A percentile compares a stretch with the other conserved stretches of the same genome.
Conservation (phyloP, 257 asterid genomes). For the Lavandula angustifolia region DNA sequence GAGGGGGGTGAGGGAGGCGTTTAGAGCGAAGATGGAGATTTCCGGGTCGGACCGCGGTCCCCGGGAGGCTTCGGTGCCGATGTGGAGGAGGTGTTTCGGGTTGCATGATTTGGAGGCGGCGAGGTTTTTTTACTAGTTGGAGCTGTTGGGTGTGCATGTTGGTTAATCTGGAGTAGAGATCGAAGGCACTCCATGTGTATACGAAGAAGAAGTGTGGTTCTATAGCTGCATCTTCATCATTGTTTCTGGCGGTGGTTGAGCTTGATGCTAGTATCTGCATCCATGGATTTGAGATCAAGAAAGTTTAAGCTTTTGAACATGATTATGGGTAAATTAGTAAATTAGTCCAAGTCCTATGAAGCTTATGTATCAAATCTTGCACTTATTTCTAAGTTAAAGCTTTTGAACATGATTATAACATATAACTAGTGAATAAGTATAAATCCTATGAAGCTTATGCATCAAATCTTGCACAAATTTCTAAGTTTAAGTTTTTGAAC, state of each 20-base stretch:
- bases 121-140: slow-evolving; percentile 52
- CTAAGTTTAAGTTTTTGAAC: no score
- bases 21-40: slow-evolving; percentile 68
- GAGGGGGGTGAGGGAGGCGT: slow-evolving; percentile 64
- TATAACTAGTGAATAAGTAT: no score
- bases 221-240: slow-evolving; percentile 36
- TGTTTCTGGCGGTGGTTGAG: slow-evolving; percentile 38
- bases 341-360: no score
- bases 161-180: slow-evolving; percentile 71
- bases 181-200: slow-evolving; percentile 78
- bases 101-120: slow-evolving; percentile 67
- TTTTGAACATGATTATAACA: no score
- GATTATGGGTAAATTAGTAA: background rate
- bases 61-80: slow-evolving; percentile 79
- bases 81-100: slow-evolving; percentile 68
- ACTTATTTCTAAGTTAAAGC: no score
- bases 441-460: no score
- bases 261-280: slow-evolving; percentile 64
- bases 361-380: no score
- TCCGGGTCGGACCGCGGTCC: slow-evolving; percentile 76
- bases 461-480: no score
- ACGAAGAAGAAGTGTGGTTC: slow-evolving; percentile 69
- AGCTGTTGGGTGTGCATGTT: slow-evolving; percentile 71
- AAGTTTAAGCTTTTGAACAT: background rate
- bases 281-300: slow-evolving; percentile 16